Evolutionary conservation across 805 yeast genomes (phyloP), one percentile per base, ranked within the genome.

Genomic region (Metschnikowia lachancei): DNA sequence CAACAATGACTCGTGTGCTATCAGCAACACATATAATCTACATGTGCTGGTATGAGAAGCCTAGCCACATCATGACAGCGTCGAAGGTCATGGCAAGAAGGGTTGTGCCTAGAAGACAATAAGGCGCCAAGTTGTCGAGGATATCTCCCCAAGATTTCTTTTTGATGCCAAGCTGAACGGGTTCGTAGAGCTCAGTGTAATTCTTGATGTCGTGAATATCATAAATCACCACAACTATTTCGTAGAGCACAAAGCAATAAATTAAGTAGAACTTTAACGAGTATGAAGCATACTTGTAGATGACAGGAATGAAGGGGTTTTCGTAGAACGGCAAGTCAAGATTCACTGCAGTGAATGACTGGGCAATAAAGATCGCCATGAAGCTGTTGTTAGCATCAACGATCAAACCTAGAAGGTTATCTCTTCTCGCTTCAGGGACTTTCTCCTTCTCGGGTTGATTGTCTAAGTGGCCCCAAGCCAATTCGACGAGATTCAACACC

Each of bases 281-380:
- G 46, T 60, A 62, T 17, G 55, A 44, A n/a, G 59, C 51, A 12
- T 54, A 16, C 30, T 57, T 54, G 54, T 62, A 65, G 2, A 55
- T 19, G n/a, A 43, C 10, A 11, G 56, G 33, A 3, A 53, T 28
- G 14, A 36, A 6, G 5, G 34, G 19, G 36, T 41, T 43, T 8
- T 29, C 46, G 26, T 44, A 31, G 31, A 55, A 50, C 5, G 58
- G 59, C 51, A 61, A 59, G 29, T 51, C 48, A 43, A 55, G 41
- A 36, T 60, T 62, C 9, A 66, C 54, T 18, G 54, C 54, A n/a
- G 63, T 45, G 49, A 66, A 68, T 18, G 72, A 66, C 49, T 63
- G 67, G 29, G 67, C 62, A 31, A 69, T 61, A 50, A 69, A 57
- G 10, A 67, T 55, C 1, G 73, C 72, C 38, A 69, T 54, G 43